Evolutionary conservation across 2,329 filamentous ascomycete genomes (phyloP), one percentile per base, ranked within the genome.

Genomic region (Fusarium xyrophilum): DNA sequence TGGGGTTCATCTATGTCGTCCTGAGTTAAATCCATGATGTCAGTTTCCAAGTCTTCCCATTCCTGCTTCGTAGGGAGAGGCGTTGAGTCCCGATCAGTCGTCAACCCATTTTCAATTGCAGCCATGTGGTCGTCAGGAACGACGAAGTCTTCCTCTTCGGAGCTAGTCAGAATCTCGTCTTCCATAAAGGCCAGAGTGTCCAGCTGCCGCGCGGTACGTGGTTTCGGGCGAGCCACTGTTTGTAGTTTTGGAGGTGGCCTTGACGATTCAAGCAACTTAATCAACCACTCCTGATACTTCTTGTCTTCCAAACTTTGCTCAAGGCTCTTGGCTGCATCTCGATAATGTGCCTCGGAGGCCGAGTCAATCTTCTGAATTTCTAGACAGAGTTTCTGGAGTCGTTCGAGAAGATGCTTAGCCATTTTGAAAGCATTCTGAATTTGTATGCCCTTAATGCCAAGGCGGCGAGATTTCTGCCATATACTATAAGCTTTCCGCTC

Each of bases 221-320:
- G 63, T 15, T 56, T 67, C 7, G 67, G 66, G 27, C 48, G 66
- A 19, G 76, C 71, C 14, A 75, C 42, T 0, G 59, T 62, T 19
- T 72, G 67, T 15, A 74, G 74, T 53, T 79, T 82, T 6, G 80
- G 76, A 1, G 83, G 82, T 47, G 79, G 78, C 17, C 59, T 44
- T 9, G 79, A 80, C 21, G 79, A 80, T 39, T 78, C 77, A 7
- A 89, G 78, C 27, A 85, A 69, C 10, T 76, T 68, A n/a, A 85
- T 79, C 6, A 81, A 74, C 86, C 86, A 90, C 11, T 74, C 72
- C 12, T 83, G 75, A 39, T 86, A 77, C 71, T 89, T 81, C 50
- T 86, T 85, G 56, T 91, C 85, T 36, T 86, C 84, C 2, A 97
- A 78, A 6, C 84, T 93, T 7, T 82, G 80, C 62, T 95, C 88